Percentiles rank a stretch among this genome's conserved stretches.
phyloP scores from a whole-genome alignment of 495 filamentous ascomycete genomes.

The Penicillium crystallinum region DNA sequence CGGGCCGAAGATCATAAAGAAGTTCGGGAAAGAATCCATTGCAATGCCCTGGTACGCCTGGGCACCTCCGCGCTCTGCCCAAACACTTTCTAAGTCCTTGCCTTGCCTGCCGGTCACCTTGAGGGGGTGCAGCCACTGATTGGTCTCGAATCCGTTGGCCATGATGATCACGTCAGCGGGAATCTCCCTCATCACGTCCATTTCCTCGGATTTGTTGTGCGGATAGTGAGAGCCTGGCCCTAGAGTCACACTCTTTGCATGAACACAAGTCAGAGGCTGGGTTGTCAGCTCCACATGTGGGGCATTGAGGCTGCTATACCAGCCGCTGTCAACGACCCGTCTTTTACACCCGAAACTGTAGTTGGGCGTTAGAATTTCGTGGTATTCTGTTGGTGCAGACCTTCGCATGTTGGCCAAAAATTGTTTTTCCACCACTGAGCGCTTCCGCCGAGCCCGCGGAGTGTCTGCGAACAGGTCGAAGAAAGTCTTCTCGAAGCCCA shows the following conservation, averaged over 20 bases:
- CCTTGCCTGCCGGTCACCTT: slow-evolving; percentile 41
- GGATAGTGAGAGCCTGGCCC: slow-evolving; percentile 50
- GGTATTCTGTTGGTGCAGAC: slow-evolving; percentile 54
- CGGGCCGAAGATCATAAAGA: slow-evolving; percentile 63
- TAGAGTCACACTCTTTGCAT: slow-evolving; percentile 46
- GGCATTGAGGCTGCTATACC: slow-evolving; percentile 50
- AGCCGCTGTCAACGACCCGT: slow-evolving; percentile 51
- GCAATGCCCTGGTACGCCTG: slow-evolving; percentile 61
- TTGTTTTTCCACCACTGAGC: slow-evolving; percentile 27
- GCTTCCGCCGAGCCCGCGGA: slow-evolving; percentile 23
- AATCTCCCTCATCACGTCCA: slow-evolving; percentile 36
- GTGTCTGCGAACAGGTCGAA: slow-evolving; percentile 30
- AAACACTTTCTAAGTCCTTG: slow-evolving; percentile 47
- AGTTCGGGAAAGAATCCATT: slow-evolving; percentile 62
- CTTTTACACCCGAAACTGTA: slow-evolving; percentile 61
- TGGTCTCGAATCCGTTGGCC: slow-evolving; percentile 53
- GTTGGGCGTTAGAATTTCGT: slow-evolving; percentile 58
- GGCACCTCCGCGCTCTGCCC: slow-evolving; percentile 54
- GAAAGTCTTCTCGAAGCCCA: slow-evolving; percentile 31
- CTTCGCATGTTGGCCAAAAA: slow-evolving; percentile 45
- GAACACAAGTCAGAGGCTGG: slow-evolving; percentile 44
- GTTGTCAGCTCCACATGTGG: slow-evolving; percentile 54
- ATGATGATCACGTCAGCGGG: slow-evolving; percentile 56
- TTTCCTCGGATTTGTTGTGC: slow-evolving; percentile 22
- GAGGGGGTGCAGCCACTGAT: slow-evolving; percentile 34